These are phyloP conservation scores for Adansonia madagascariensis DNA, from an alignment of 441 rosid species.

Conservation along the genomic window DNA sequence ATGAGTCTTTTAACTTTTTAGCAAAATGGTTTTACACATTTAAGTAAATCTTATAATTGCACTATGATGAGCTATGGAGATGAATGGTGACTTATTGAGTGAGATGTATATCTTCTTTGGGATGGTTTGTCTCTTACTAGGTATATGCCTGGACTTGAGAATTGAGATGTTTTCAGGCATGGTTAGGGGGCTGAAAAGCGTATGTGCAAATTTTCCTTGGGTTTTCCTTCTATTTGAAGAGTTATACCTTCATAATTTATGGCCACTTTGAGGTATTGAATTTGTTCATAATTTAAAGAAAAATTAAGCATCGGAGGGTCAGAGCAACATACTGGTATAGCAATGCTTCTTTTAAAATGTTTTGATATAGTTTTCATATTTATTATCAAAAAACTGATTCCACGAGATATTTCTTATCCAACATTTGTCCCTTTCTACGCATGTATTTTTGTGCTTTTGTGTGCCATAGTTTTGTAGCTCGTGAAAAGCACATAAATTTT, in stretches of 20 bases:
- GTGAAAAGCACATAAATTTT: neutral
- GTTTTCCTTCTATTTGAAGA: neutral
- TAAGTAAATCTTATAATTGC: neutral
- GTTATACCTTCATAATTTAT: neutral
- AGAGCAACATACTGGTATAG: neutral
- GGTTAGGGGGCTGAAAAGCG: neutral
- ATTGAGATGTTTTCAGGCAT: neutral
- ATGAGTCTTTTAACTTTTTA: neutral
- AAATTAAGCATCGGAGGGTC: neutral
- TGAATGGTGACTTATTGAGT: conserved; percentile 4
- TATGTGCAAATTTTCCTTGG: neutral
- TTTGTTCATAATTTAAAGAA: neutral
- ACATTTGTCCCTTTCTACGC: neutral
- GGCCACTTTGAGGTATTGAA: neutral
- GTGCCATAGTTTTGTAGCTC: neutral
- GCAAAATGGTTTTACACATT: neutral
- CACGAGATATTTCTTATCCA: neutral
- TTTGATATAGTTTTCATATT: conserved; percentile 4
- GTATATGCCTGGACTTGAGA: neutral
- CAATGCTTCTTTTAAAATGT: neutral
- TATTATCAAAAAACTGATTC: neutral
- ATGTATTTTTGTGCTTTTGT: conserved; percentile 9
- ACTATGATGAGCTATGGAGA: conserved; percentile 6
- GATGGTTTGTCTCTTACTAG: neutral
- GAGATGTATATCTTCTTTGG: neutral